phyloP scores from a whole-genome alignment of 2,329 filamentous ascomycete species.

The Plenodomus biglobosus region DNA sequence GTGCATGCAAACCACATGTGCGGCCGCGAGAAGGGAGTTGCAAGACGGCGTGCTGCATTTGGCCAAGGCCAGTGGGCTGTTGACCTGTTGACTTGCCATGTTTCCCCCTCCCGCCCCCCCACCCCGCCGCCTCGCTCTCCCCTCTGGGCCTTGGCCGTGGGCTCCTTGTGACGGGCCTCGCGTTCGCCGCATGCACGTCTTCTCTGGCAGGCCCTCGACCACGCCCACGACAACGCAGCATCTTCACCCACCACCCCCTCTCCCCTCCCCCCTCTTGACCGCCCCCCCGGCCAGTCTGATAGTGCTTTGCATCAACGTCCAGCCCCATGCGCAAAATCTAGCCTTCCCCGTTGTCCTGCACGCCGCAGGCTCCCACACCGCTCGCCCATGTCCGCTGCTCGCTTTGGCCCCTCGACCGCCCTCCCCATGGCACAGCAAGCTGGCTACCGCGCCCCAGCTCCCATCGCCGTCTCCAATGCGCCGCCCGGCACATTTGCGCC shows the following conservation, averaged over 20 bases:
- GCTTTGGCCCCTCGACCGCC: constrained; percentile 41
- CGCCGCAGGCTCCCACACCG: constrained; percentile 38
- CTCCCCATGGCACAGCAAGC: constrained; percentile 40
- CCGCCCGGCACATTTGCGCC: constrained; percentile 79
- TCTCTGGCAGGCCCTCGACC: not conserved
- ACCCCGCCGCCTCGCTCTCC: too few species aligned
- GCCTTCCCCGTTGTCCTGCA: constrained; percentile 31
- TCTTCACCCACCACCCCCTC: constrained; percentile 14
- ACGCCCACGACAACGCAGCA: not conserved
- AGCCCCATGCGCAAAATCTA: constrained; percentile 40
- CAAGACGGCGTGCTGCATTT: not conserved
- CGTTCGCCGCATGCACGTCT: not conserved
- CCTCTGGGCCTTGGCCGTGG: not conserved
- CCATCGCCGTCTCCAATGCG: constrained; percentile 38
- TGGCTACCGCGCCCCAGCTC: constrained; percentile 38
- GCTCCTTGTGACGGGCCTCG: not conserved
- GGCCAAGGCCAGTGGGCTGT: not conserved
- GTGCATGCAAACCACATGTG: too few species aligned
- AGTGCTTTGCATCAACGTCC: not conserved
- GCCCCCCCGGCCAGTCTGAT: constrained; percentile 9
- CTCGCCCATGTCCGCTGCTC: constrained; percentile 45
- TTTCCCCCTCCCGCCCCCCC: too few species aligned
- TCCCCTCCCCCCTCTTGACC: too few species aligned
- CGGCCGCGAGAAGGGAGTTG: too few species aligned
- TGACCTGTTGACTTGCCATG: not conserved